phyloP scores from a whole-genome alignment of 208 protist species.

The Porcisia hertigi region DNA sequence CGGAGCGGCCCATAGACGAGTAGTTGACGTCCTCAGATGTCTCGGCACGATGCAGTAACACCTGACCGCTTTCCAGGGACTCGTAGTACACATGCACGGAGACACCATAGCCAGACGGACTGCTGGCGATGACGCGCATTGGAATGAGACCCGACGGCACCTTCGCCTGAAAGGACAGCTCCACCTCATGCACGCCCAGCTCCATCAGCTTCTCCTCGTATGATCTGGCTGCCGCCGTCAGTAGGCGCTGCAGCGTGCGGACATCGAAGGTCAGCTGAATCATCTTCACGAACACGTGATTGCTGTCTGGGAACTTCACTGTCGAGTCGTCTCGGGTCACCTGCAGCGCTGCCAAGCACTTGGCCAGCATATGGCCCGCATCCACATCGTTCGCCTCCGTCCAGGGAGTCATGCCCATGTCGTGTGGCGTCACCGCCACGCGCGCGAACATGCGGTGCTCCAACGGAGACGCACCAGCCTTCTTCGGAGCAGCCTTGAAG shows the following conservation, averaged over 20 bases:
- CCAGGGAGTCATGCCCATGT: constrained; percentile 79
- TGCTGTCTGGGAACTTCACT: constrained; percentile 66
- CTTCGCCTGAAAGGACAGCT: constrained; percentile 77
- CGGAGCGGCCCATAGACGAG: constrained; percentile 25
- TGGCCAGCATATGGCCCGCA: constrained; percentile 75
- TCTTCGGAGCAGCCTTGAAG: constrained; percentile 85
- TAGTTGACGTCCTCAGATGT: constrained; percentile 67
- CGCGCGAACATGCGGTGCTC: constrained; percentile 95
- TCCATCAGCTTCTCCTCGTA: constrained; percentile 62
- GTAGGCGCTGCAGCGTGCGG: constrained; percentile 39
- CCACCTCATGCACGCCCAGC: constrained; percentile 79
- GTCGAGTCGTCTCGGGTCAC: constrained; percentile 68
- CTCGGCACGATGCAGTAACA: constrained; percentile 67
- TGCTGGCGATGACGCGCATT: constrained; percentile 85
- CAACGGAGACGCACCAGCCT: constrained; percentile 43
- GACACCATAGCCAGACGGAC: constrained; percentile 74
- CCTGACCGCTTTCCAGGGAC: constrained; percentile 51
- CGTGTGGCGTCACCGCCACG: constrained; percentile 85
- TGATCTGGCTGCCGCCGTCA: constrained; percentile 53
- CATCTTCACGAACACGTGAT: constrained; percentile 89
- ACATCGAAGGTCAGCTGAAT: constrained; percentile 83
- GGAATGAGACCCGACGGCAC: constrained; percentile 61
- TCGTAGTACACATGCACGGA: constrained; percentile 89
- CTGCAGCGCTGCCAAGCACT: constrained; percentile 77
- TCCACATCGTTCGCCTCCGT: constrained; percentile 76